phyloP scores from a whole-genome alignment of 2,329 filamentous ascomycete genomes.

The Microcera coccophila region DNA sequence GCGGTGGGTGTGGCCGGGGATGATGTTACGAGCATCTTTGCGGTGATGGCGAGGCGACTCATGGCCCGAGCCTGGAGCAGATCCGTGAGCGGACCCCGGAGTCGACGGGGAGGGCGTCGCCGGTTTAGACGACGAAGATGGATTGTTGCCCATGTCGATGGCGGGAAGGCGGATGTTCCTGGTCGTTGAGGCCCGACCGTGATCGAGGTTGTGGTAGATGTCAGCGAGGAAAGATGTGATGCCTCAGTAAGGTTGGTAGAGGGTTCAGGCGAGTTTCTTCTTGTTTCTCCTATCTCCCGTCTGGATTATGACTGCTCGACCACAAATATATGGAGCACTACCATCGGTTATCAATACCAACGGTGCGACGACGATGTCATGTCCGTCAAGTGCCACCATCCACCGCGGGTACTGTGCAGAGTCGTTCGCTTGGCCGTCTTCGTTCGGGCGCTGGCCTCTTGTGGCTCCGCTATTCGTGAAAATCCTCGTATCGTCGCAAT shows the following conservation, averaged over 20 bases:
- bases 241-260: too few species aligned
- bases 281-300: too few species aligned
- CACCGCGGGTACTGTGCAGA: not conserved
- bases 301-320: too few species aligned
- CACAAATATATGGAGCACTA: too few species aligned
- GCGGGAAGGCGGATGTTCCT: not conserved
- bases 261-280: too few species aligned
- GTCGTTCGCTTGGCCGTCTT: too few species aligned
- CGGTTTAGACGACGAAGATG: conserved; percentile 37
- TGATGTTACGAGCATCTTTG: conserved; percentile 45
- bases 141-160: conserved; percentile 36
- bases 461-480: too few species aligned
- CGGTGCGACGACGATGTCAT: not conserved
- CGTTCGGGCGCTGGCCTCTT: too few species aligned
- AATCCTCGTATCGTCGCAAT: too few species aligned
- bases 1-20: conserved; percentile 52
- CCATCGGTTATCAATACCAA: too few species aligned
- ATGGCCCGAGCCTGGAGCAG: conserved; percentile 24
- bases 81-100: conserved; percentile 15
- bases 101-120: conserved; percentile 28
- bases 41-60: conserved; percentile 32
- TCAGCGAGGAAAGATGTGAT: not conserved
- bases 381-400: not conserved
- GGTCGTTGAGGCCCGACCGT: too few species aligned
- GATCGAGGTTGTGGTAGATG: not conserved